Percentiles rank a stretch among this genome's conserved stretches.
phyloP scores from a whole-genome alignment of 2,329 filamentous ascomycete species.

The Bretziella fagacearum region DNA sequence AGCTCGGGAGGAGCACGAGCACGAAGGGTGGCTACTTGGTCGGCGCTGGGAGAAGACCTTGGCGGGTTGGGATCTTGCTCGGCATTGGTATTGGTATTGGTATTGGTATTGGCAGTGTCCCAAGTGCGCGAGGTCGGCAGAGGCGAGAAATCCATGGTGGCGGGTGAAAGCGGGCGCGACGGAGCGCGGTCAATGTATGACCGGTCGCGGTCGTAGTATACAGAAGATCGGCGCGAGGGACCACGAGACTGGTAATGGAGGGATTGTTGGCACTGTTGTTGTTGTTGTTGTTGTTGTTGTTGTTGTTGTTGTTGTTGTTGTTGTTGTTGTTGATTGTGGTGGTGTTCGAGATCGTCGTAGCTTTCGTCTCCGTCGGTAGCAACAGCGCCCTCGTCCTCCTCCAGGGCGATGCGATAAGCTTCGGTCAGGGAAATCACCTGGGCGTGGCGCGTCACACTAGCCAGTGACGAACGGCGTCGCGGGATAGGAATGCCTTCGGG shows the following conservation, averaged over 20 bases:
- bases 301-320: neutral
- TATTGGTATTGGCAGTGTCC: neutral
- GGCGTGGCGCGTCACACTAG: conserved; percentile 14
- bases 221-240: neutral
- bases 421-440: conserved; percentile 14
- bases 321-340: neutral
- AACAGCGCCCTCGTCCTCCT: conserved; percentile 13
- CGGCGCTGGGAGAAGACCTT: neutral
- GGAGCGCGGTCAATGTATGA: conserved; percentile 5
- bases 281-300: neutral
- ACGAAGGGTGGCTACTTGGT: conserved; percentile 7
- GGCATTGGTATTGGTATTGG: no score
- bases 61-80: neutral
- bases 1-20: conserved; percentile 1
- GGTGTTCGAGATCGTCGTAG: conserved; percentile 11
- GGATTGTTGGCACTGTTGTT: neutral
- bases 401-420: conserved; percentile 12
- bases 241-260: neutral
- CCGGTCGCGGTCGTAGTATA: neutral
- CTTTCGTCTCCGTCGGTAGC: conserved; percentile 10
- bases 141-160: conserved; percentile 6
- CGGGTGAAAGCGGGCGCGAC: conserved; percentile 8
- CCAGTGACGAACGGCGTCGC: conserved; percentile 15
- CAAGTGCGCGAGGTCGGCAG: conserved; percentile 1
- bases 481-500: conserved; percentile 14